Evolutionary conservation across 352 stramenopile genomes (phyloP), one percentile per base, ranked within the genome.

Genomic region (Globisporangium uncinulatum): DNA sequence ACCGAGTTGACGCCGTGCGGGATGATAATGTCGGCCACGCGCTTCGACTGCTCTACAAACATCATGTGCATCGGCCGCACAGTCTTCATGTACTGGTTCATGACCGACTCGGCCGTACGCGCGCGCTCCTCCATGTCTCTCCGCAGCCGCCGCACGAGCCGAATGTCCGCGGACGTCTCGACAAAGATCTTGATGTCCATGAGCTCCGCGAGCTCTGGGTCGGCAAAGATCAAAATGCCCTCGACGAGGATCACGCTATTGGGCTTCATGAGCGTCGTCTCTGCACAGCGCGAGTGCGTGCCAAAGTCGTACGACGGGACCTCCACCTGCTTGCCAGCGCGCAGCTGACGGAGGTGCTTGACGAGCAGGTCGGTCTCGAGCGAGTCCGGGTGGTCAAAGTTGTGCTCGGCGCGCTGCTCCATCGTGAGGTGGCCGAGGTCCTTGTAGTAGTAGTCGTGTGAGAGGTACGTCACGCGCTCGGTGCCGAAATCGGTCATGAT

Each of bases 101-200:
- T 92, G 42, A 99, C 97, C 10, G 90, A 89, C 42, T 98, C 86
- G n/a, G 96, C 73, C 46, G 88, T 97, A 48, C 97, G 76, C 29
- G 85, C 93, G 50, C 97, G 83, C 79, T 99, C 96, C n/a, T 85
- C 67, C 45, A 95, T 97, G 73, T 99, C 96, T 52, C 96, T 76
- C 61, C 81, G 70, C 69, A 99, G 82, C 21, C 96, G 82, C 39
- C 96, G 78, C 48, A 98, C 89, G 10, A 98, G 88, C 19, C 96
- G 86, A 51, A 98, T 97, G 69, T 99, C 96, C 19, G 86, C 79
- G 9, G 96, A 74, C 17, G 95, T 97, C 76, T 98, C 94, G 54
- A 98, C 95, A 78, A 98, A 99, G 49, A 99, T 89, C 73, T 98
- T 98, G 56, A 99, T 93, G 79, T 99, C 96, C 81, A 98, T 90